Conservation (phyloP, 805 yeast species). For the Tetrapisispora iriomotensis region DNA sequence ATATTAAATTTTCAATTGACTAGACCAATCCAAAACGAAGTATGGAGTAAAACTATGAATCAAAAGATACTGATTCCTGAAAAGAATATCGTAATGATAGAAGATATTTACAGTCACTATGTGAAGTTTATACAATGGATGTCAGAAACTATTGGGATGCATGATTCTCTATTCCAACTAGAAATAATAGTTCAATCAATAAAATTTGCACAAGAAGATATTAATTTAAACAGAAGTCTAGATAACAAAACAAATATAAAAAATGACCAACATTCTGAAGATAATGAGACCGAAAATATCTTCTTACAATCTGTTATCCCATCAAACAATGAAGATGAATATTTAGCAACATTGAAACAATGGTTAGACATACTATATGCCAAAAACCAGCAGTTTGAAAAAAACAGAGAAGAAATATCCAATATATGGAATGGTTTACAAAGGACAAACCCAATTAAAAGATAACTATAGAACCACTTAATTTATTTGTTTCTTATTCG, state of each 20-base stretch:
- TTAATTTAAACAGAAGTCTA: slow-evolving; percentile 6
- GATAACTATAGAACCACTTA: no score
- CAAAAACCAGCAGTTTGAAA: not conserved
- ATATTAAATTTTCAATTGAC: slow-evolving; percentile 25
- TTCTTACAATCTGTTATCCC: slow-evolving; percentile 26
- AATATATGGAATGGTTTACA: not conserved
- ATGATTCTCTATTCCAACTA: slow-evolving; percentile 12
- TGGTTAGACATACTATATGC: not conserved
- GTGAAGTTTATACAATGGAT: slow-evolving; percentile 30
- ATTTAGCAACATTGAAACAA: slow-evolving; percentile 4
- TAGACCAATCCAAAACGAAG: slow-evolving; percentile 27
- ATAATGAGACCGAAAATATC: slow-evolving; percentile 24
- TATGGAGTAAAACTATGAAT: slow-evolving; percentile 27
- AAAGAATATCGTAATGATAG: slow-evolving; percentile 16
- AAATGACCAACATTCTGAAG: no score
- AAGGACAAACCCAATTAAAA: not conserved
- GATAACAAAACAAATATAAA: no score
- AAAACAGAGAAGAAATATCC: not conserved
- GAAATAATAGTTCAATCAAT: slow-evolving; percentile 26
- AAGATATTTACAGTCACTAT: slow-evolving; percentile 25
- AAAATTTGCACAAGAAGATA: slow-evolving; percentile 26
- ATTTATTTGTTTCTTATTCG: not conserved
- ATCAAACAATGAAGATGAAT: slow-evolving; percentile 18
- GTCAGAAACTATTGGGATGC: slow-evolving; percentile 21
- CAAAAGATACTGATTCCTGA: slow-evolving; percentile 17